phyloP scores from a whole-genome alignment of 768 basidiomycete genomes.

The Neoboletus brunneissimus region DNA sequence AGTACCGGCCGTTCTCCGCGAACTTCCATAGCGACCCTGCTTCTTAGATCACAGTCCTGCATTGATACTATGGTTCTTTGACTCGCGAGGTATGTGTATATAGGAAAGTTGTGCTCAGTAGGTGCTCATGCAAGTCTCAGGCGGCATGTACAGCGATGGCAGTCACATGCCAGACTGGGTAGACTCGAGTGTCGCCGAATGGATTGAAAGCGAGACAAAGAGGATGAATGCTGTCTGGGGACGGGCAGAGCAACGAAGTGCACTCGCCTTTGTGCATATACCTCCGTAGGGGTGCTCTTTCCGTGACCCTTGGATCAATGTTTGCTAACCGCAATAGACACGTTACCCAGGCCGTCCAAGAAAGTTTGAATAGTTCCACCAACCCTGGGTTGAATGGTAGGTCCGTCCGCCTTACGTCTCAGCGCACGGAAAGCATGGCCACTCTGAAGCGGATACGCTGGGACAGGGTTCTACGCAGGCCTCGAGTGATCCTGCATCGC shows the following conservation, averaged over 20 bases:
- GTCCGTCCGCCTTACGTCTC: background rate
- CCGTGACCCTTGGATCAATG: background rate
- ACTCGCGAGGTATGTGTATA: conserved; percentile 54
- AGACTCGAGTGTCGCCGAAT: conserved; percentile 55
- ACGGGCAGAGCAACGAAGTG: conserved; percentile 46
- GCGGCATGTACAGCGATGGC: conserved; percentile 49
- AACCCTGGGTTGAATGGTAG: conserved; percentile 44
- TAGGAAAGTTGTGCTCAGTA: background rate
- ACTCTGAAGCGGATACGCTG: conserved; percentile 47
- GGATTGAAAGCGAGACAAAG: conserved; percentile 54
- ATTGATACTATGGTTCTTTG: conserved; percentile 72
- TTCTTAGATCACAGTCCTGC: conserved; percentile 41
- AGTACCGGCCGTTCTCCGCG: background rate
- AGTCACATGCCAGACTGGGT: conserved; percentile 64
- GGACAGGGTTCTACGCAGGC: conserved; percentile 61
- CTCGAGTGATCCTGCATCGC: conserved; percentile 35
- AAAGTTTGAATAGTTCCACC: conserved; percentile 36
- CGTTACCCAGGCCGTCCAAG: conserved; percentile 35
- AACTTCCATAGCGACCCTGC: background rate
- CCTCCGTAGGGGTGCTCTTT: conserved; percentile 52
- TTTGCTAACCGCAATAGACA: conserved; percentile 6
- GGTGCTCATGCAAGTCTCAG: conserved; percentile 25
- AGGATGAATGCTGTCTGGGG: conserved; percentile 62
- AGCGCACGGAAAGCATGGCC: background rate
- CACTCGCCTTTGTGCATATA: conserved; percentile 73